Conservation (phyloP, 495 filamentous ascomycete species). For the Penicillium pulvis region DNA sequence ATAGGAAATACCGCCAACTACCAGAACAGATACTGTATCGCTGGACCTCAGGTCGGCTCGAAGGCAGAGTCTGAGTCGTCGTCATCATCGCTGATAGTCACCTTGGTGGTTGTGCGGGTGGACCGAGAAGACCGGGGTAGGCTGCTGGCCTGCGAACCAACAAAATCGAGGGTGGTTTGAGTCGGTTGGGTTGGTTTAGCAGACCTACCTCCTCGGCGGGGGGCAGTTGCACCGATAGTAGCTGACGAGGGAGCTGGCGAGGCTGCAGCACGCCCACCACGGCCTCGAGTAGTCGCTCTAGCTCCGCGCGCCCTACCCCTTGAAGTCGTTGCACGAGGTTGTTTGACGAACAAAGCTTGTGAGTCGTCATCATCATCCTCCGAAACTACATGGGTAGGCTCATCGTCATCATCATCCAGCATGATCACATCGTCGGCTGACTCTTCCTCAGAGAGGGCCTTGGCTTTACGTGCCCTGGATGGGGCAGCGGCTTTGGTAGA, state of each 20-base stretch:
- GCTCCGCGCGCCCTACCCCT: slow-evolving; percentile 35
- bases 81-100: slow-evolving; percentile 71
- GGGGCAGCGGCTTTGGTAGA: slow-evolving; percentile 45
- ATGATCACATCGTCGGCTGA: slow-evolving; percentile 69
- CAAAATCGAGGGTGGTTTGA: slow-evolving; percentile 77
- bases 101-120: slow-evolving; percentile 42
- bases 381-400: slow-evolving; percentile 37
- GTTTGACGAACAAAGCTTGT: slow-evolving; percentile 56
- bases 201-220: slow-evolving; percentile 29
- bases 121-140: slow-evolving; percentile 43
- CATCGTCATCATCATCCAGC: slow-evolving; percentile 64
- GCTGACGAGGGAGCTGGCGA: slow-evolving; percentile 49
- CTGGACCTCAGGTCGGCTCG: slow-evolving; percentile 51
- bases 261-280: slow-evolving; percentile 36
- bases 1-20: neutral
- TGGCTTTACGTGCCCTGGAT: slow-evolving; percentile 39
- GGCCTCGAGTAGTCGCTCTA: slow-evolving; percentile 28
- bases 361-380: slow-evolving; percentile 50
- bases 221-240: slow-evolving; percentile 42
- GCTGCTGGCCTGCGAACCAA: slow-evolving; percentile 57
- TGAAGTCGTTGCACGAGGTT: slow-evolving; percentile 41
- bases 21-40: slow-evolving; percentile 23
- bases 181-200: slow-evolving; percentile 54
- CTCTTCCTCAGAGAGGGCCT: slow-evolving; percentile 58
- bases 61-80: slow-evolving; percentile 81